Evolutionary conservation across 164 flowering plant genomes (phyloP), one percentile per base, ranked within the genome.

Genomic region (Cinnamomum chago): DNA sequence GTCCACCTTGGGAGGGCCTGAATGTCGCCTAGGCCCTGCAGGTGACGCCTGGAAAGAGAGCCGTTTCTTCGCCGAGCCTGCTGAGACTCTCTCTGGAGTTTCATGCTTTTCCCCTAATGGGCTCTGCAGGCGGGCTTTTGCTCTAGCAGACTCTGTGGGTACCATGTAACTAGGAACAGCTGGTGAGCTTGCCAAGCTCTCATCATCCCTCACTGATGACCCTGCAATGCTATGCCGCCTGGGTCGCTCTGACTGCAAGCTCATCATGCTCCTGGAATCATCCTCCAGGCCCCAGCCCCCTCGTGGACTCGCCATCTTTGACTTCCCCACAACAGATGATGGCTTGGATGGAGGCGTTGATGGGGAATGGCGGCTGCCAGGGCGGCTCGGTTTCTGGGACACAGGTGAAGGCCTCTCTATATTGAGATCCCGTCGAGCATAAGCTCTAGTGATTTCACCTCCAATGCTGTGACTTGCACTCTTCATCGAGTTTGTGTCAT

Each of bases 111-210:
- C 86, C 50, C 83, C 91, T 35, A 77, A 50, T 2, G 94, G 89
- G 75, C 91, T 85, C 35, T 81, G 84, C 62, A 81, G 58, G 77
- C 84, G 82, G 51, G 86, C 68, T 74, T 86, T 90, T 13, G 94
- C 98, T 79, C 83, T 87, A 5, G 94, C 93, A 3, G 98, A 91
- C 58, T 84, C 71, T 2, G 98, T 93, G 2, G 91, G 85, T 2
- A 87, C 89, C 98, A 91, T 91, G 85, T 93, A 91, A 79, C 91
- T 87, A 24, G 93, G 98, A 22, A 90, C 55, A 4, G 85, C 62
- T 13, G 86, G 86, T 22, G 91, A 87, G 79, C 90, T 88, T 12
- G 83, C 88, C 24, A 87, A 79, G 75, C 92, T 90, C 82, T 88
- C 97, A 68, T 88, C 92, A 6, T 82, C 84, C 64, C 83, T 76